Evolutionary conservation across 2,329 filamentous ascomycete species (phyloP).

Genomic region (Blastomyces gilchristii): DNA sequence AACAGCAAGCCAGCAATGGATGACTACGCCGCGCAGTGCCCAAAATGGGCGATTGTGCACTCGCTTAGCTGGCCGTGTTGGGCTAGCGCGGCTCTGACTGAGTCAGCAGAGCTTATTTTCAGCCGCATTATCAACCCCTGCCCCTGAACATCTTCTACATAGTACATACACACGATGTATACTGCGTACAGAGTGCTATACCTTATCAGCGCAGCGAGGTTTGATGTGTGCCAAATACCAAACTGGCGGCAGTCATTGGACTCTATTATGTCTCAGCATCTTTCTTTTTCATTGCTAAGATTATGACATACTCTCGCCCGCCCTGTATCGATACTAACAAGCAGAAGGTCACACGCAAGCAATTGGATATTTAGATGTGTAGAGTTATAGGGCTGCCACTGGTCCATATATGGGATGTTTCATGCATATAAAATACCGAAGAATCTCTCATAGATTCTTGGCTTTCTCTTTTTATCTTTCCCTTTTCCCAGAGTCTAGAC

Average conservation of each 20-base stretch:
- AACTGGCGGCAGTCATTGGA: background rate
- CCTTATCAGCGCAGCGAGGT: background rate
- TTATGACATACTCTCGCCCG: no score
- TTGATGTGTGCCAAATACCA: background rate
- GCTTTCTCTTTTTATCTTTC: background rate
- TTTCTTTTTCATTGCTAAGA: background rate
- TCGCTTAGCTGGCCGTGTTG: slow-evolving; percentile 28
- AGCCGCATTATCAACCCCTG: slow-evolving; percentile 1
- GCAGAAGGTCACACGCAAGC: background rate
- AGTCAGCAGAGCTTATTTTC: slow-evolving; percentile 5
- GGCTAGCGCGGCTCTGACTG: slow-evolving; percentile 9
- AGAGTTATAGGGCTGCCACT: no score
- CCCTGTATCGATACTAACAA: background rate
- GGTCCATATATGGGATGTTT: background rate
- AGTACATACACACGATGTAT: no score
- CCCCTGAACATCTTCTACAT: background rate
- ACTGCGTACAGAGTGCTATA: background rate
- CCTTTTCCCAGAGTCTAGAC: background rate
- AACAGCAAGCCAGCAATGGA: background rate
- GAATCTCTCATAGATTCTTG: background rate
- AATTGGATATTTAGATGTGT: background rate
- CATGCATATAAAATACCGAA: slow-evolving; percentile 2
- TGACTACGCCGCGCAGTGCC: background rate
- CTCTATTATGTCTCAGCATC: no score
- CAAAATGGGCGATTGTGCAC: slow-evolving; percentile 28